Conservation (phyloP, 2,329 filamentous ascomycete genomes). For the Sporothrix humicola region DNA sequence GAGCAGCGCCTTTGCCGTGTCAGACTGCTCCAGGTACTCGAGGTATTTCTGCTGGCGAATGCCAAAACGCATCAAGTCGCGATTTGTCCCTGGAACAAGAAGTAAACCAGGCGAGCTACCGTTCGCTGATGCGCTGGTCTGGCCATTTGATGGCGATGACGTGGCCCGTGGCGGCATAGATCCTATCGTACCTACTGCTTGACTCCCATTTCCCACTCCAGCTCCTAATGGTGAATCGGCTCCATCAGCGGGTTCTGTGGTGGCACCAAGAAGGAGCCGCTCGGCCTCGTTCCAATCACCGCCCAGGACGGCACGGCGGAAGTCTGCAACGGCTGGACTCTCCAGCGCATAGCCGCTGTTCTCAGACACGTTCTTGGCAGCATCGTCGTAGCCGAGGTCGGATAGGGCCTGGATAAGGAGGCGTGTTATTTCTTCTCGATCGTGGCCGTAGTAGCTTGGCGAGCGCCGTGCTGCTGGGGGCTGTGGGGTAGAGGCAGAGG, state of each 20-base stretch:
- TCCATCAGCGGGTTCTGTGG: conserved; percentile 38
- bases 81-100: conserved; percentile 75
- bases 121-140: conserved; percentile 36
- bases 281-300: conserved; percentile 90
- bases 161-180: not conserved
- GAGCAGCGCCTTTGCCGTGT: conserved; percentile 74
- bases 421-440: conserved; percentile 89
- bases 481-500: not conserved
- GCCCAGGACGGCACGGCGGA: conserved; percentile 77
- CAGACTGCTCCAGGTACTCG: conserved; percentile 79
- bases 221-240: not conserved
- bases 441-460: conserved; percentile 75
- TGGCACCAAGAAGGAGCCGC: conserved; percentile 69
- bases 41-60: conserved; percentile 94
- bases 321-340: conserved; percentile 82
- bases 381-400: conserved; percentile 83
- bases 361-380: conserved; percentile 74
- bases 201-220: not conserved
- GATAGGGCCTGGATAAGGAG: conserved; percentile 89
- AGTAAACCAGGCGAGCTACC: conserved; percentile 64
- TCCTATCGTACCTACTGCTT: not conserved
- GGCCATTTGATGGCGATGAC: conserved; percentile 7
- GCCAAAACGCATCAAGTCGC: conserved; percentile 81
- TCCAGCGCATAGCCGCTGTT: conserved; percentile 91
- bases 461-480: not conserved